Conservation (phyloP, 306 rosid genomes). For the Acacia confusa region DNA sequence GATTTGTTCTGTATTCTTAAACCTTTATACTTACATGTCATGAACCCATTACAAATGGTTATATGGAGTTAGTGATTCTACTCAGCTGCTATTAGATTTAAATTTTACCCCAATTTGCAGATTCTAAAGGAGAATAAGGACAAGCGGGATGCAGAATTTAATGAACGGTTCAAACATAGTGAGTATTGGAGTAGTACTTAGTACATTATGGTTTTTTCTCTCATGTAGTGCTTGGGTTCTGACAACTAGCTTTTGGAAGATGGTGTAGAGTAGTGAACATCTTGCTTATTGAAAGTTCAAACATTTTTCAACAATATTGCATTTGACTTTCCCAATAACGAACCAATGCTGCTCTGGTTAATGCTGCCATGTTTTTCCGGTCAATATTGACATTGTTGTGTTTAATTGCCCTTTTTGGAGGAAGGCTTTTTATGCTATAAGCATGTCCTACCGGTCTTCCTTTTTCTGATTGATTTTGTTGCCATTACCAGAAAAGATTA, state of each 20-base stretch:
- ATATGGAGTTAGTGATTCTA: neutral
- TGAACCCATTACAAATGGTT: neutral
- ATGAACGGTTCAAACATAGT: slow-evolving; percentile 95
- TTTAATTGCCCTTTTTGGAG: slow-evolving; percentile 11
- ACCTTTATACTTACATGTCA: neutral
- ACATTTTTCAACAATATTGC: neutral
- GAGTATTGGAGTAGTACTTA: slow-evolving; percentile 41
- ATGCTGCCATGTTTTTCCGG: neutral
- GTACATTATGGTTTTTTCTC: neutral
- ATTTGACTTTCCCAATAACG: slow-evolving; percentile 11
- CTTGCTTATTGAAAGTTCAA: slow-evolving; percentile 4
- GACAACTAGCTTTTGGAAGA: slow-evolving; percentile 11
- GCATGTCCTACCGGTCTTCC: neutral
- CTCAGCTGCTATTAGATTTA: slow-evolving; percentile 1
- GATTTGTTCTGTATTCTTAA: neutral
- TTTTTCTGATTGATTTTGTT: slow-evolving; percentile 8
- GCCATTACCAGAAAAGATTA: slow-evolving; percentile 6
- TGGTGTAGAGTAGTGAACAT: neutral
- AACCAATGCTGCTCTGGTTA: neutral
- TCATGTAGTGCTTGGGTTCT: neutral
- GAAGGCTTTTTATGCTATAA: slow-evolving; percentile 13
- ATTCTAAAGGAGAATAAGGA: slow-evolving; percentile 89
- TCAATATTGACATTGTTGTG: slow-evolving; percentile 1
- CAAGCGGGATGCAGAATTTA: slow-evolving; percentile 86
- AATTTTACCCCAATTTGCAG: slow-evolving; percentile 37